Evolutionary conservation across 345 rosid species (phyloP).

Genomic region (Gossypium sturtianum): DNA sequence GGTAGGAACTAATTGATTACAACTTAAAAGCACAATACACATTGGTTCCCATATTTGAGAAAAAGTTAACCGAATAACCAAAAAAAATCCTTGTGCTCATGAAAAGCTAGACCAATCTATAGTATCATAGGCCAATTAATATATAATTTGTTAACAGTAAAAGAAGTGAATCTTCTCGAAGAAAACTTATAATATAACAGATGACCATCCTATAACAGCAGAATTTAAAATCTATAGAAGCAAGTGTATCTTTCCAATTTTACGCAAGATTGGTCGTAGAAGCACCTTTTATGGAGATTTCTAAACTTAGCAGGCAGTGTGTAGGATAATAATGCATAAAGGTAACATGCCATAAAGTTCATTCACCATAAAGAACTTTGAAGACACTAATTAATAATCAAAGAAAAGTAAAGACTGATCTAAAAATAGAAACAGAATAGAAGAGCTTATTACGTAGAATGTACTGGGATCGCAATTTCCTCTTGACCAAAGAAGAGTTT

Average conservation of each 20-base stretch:
- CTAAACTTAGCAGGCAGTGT: not conserved
- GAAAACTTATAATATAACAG: not conserved
- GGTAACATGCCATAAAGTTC: not conserved
- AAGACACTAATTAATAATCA: not conserved
- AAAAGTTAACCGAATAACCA: not conserved
- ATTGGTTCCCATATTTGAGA: not conserved
- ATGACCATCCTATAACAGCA: not conserved
- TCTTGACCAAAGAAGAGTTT: slow-evolving; percentile 94
- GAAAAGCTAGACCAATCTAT: not conserved
- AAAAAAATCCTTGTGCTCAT: not conserved
- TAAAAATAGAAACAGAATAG: slow-evolving; percentile 3
- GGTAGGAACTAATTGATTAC: not conserved
- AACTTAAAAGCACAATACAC: not conserved
- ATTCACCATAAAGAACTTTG: not conserved
- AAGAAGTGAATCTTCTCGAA: not conserved
- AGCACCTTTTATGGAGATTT: not conserved
- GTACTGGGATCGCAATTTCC: slow-evolving; percentile 97
- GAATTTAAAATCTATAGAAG: not conserved
- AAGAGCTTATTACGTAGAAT: slow-evolving; percentile 52
- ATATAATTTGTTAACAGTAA: not conserved
- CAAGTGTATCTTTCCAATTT: not conserved
- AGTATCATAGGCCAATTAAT: not conserved
- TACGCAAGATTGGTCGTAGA: not conserved
- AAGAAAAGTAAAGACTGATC: not conserved
- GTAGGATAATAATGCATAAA: not conserved